Base-by-base conservation (phyloP, 2,329 filamentous ascomycete species). In the Cryphonectria radicalis region DNA sequence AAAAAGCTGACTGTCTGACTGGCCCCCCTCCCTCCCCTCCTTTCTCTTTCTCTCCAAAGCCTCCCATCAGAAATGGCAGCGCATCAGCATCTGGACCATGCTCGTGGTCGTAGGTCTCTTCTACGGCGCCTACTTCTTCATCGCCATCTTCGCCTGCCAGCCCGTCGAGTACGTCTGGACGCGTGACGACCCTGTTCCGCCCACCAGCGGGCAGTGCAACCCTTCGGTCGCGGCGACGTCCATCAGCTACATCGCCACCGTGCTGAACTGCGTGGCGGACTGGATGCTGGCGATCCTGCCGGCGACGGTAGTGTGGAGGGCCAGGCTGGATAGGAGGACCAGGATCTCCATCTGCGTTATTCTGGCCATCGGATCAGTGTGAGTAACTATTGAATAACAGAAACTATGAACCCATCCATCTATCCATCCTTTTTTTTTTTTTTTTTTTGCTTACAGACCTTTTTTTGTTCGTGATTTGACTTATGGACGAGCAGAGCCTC, bases 211-310 rank as follows among this genome's bases (percentile, higher is more conserved):
- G 32, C 76, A 72, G n/a, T 83, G 82, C 69, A 73, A 78, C 59
- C 74, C 75, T 50, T 74, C 77, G 4, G 65, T 57, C 25, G 67
- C 78, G 74, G 72, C 80, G 66, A 4, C 78, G 74, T 65, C 75
- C 71, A 69, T 78, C 73, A 80, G 80, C 42, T 82, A 81, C 63
- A 79, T 74, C 17, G 82, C 82, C 67, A 81, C 81, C 1, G 79
- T 80, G 10, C 77, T 83, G 68, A 81, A 79, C 46, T 82, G 80
- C 68, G 73, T 75, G 63, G 79, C 79, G 5, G 82, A 84, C 68
- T 84, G 82, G 82, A 80, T 77, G 11, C 78, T 82, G 42, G 81
- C 78, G 53, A 78, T 82, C 10, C 75, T 84, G 1, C 82, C 82
- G 0, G 78, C 82, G n/a, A 79, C 81, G 63, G 69, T 84, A 2